These are phyloP conservation scores for Fusarium caatingaense DNA, from an alignment of 2,329 filamentous ascomycete genomes.

Conservation along the genomic window DNA sequence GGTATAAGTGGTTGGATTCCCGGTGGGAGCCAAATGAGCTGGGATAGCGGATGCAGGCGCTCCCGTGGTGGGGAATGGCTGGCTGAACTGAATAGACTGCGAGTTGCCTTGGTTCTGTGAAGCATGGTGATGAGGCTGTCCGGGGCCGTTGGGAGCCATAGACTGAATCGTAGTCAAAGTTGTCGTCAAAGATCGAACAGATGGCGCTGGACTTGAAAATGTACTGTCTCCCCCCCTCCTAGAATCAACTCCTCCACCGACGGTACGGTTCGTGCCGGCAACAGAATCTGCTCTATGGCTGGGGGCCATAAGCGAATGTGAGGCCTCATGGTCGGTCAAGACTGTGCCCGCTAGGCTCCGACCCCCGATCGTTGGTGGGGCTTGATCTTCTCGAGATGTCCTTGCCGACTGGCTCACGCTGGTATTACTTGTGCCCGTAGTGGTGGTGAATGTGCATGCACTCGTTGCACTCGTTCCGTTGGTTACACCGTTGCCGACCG, in stretches of 20 bases:
- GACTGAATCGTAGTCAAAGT: slow-evolving; percentile 90
- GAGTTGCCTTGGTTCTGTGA: slow-evolving; percentile 53
- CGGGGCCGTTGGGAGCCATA: slow-evolving; percentile 66
- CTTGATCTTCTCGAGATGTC: slow-evolving; percentile 68
- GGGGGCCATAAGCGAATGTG: slow-evolving; percentile 78
- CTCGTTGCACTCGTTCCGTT: slow-evolving; percentile 62
- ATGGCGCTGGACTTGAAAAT: slow-evolving; percentile 85
- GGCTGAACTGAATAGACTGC: slow-evolving; percentile 70
- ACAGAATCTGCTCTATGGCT: slow-evolving; percentile 76
- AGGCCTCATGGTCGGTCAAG: slow-evolving; percentile 83
- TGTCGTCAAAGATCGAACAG: slow-evolving; percentile 82
- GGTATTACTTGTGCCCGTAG: slow-evolving; percentile 60
- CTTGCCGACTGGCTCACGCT: slow-evolving; percentile 71
- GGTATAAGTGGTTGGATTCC: slow-evolving; percentile 77
- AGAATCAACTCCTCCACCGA: slow-evolving; percentile 73
- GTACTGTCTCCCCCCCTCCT: slow-evolving; percentile 79
- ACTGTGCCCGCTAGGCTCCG: slow-evolving; percentile 83
- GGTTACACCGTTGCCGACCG: slow-evolving; percentile 53
- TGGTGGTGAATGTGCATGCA: slow-evolving; percentile 67
- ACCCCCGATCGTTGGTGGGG: slow-evolving; percentile 70
- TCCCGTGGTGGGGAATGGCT: slow-evolving; percentile 71
- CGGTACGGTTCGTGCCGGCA: slow-evolving; percentile 79
- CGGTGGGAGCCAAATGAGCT: slow-evolving; percentile 69
- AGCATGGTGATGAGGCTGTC: slow-evolving; percentile 49
- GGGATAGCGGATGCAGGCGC: slow-evolving; percentile 79